Base-by-base conservation (phyloP, 2,329 filamentous ascomycete genomes). In the Ophiostoma sp. region DNA sequence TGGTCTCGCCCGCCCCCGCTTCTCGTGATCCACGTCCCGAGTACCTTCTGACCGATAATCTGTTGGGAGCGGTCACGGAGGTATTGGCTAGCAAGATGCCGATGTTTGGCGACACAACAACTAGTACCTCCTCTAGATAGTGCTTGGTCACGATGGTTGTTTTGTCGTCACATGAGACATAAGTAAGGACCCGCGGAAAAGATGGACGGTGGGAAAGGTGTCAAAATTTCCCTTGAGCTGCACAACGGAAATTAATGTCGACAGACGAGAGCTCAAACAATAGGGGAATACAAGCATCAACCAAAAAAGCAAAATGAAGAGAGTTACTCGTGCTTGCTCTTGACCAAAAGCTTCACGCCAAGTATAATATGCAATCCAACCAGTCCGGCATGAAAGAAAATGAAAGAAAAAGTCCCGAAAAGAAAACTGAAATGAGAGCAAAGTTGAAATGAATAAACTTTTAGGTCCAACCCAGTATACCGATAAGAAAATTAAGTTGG, bases 401-500 rank as follows among this genome's bases (percentile, higher is more conserved):
- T 27, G n/a, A 57, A 31, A 52, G 44, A 52, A 7, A 41, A 10
- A 41, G 27, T 23, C 8, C 52, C 23, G 23, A 31, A 31, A 33
- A 33, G 10, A 33, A 27, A 35, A 62, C 15, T 13, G 35, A 52
- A 23, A 27, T 10, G 8, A 31, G 15, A 36, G 39, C 15, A 62
- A 67, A 52, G 11, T 13, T 8, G 36, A 54, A 70, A 31, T 35
- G 33, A 68, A 39, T 62, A 27, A 57, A 57, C 44, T 57, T 54
- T 54, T 54, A 57, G 33, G 39, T 8, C 31, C 67, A 35, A n/a
- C 67, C 67, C 4, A 27, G 6, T 31, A 67, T 67, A 41, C 36
- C 57, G 15, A 62, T 17, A 67, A 23, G 36, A 23, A 4, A 64
- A 48, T 48, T 57, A 57, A 57, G 33, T 11, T 39, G 33, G n/a